Evolutionary conservation across 306 rosid genomes (phyloP).

Genomic region (Biancaea sappan): DNA sequence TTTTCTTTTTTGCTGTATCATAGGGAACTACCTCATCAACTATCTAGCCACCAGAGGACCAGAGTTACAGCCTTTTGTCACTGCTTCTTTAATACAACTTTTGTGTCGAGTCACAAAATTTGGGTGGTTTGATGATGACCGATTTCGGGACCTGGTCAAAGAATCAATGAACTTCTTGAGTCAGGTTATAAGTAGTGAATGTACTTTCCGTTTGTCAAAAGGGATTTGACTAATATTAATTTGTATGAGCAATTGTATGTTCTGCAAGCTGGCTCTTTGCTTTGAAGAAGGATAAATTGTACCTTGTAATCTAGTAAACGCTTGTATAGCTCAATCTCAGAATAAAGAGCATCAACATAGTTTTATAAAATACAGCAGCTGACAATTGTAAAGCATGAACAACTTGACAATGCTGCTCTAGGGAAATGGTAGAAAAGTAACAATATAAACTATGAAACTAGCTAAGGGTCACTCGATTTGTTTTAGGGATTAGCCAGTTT

Average conservation of each 20-base stretch:
- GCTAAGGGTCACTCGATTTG: neutral
- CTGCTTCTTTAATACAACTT: constrained; percentile 57
- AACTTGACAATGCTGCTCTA: neutral
- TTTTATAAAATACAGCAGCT: neutral
- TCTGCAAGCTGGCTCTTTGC: neutral
- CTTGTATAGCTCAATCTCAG: neutral
- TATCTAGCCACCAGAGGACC: constrained; percentile 63
- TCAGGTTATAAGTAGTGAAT: constrained; percentile 42
- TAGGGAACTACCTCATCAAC: constrained; percentile 56
- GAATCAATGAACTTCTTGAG: constrained; percentile 54
- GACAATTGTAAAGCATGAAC: neutral
- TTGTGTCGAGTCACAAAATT: constrained; percentile 54
- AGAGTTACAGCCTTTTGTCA: constrained; percentile 59
- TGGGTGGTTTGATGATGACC: constrained; percentile 65
- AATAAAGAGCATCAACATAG: neutral
- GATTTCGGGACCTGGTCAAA: constrained; percentile 53
- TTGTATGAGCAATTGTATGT: neutral
- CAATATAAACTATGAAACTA: neutral
- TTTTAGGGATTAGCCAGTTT: neutral
- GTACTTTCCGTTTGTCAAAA: neutral
- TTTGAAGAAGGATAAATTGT: neutral
- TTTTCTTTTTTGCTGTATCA: constrained; percentile 16
- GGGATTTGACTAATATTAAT: neutral
- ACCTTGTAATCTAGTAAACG: neutral
- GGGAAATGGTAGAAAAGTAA: neutral